These are phyloP conservation scores for Terfezia boudieri DNA, from an alignment of 495 filamentous ascomycete genomes.

Conservation along the genomic window DNA sequence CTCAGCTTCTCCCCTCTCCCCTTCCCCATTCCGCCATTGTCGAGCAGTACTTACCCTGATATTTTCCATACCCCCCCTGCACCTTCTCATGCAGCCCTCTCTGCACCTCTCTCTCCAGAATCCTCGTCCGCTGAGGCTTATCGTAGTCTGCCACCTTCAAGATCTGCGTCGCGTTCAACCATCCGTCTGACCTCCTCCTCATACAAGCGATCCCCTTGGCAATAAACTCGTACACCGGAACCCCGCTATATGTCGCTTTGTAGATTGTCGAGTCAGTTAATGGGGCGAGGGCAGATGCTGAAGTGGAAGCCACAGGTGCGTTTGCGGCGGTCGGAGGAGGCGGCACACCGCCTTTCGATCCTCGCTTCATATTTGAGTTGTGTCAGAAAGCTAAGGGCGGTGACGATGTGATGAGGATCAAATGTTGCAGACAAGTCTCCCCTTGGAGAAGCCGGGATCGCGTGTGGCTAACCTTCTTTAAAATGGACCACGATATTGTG, in stretches of 20 bases:
- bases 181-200: constrained; percentile 69
- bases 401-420: too few relatives aligned
- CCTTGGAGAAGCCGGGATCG: too few relatives aligned
- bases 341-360: too few relatives aligned
- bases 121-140: constrained; percentile 81
- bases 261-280: constrained; percentile 3
- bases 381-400: too few relatives aligned
- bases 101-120: constrained; percentile 90
- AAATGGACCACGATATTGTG: too few relatives aligned
- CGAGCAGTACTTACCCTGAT: constrained; percentile 42
- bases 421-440: too few relatives aligned
- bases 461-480: too few relatives aligned
- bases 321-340: too few relatives aligned
- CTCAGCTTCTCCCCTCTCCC: constrained; percentile 1
- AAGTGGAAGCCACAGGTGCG: not conserved
- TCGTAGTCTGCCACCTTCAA: constrained; percentile 66
- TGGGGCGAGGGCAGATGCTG: not conserved
- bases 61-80: constrained; percentile 96
- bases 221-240: constrained; percentile 17
- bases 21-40: not conserved
- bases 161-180: constrained; percentile 93
- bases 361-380: too few relatives aligned
- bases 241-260: constrained; percentile 20
- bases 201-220: constrained; percentile 38
- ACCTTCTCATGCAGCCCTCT: constrained; percentile 93